A percentile compares a stretch with the other conserved stretches of the same genome.
Conservation (phyloP, 2,329 filamentous ascomycete species). For the Mycogone perniciosa region DNA sequence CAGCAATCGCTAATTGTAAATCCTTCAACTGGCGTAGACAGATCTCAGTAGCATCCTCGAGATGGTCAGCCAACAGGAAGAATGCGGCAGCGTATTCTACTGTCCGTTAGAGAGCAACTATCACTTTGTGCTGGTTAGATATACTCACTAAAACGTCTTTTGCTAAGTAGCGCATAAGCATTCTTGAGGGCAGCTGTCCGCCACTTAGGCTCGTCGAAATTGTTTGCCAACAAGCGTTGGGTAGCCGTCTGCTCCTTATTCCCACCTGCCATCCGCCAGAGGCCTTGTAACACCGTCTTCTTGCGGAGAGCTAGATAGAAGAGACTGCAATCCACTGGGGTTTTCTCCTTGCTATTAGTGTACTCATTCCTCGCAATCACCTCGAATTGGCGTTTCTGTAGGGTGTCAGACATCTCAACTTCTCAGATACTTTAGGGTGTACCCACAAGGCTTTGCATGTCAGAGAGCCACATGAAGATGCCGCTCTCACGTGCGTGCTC, state of each 20-base stretch:
- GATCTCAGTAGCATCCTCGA: conserved; percentile 80
- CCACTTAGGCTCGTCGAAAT: conserved; percentile 84
- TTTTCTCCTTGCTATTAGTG: conserved; percentile 77
- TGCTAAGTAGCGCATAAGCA: conserved; percentile 89
- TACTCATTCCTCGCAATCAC: conserved; percentile 90
- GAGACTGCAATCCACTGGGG: conserved; percentile 83
- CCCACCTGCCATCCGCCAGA: conserved; percentile 94
- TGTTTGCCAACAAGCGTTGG: conserved; percentile 73
- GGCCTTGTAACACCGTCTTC: conserved; percentile 79
- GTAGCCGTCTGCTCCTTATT: conserved; percentile 80
- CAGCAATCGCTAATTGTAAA: conserved; percentile 80
- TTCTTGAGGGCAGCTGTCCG: conserved; percentile 89
- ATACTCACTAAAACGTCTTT: conserved; percentile 70
- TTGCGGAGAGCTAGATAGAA: conserved; percentile 89
- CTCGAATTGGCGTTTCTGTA: conserved; percentile 64
- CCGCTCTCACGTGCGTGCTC: conserved; percentile 78
- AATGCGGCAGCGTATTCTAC: conserved; percentile 90
- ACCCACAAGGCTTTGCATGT: conserved; percentile 67
- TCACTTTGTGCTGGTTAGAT: not conserved
- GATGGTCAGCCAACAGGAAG: conserved; percentile 81
- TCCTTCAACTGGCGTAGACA: conserved; percentile 84
- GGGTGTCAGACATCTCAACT: conserved; percentile 10
- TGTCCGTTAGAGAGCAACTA: not conserved
- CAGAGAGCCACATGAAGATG: conserved; percentile 90
- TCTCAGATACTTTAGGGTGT: not conserved